Base-by-base conservation (phyloP, 208 protist genomes). In the Pavlovales sp. region DNA sequence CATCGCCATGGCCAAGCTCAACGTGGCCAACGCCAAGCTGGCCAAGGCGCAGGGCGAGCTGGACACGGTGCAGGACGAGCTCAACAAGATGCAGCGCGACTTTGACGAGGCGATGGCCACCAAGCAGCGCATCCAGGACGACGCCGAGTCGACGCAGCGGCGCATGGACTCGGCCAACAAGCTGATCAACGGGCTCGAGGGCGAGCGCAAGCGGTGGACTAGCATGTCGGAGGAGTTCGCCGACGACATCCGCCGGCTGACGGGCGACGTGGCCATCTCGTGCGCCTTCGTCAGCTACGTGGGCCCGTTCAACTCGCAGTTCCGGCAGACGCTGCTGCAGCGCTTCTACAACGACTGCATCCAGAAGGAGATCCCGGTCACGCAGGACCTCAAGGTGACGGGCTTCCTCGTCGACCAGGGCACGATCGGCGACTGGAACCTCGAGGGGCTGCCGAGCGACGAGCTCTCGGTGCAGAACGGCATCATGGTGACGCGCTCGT, bases 401-500 rank as follows among this genome's bases (percentile, higher is more conserved):
- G 96, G 97, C 86, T 98, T 99, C 89, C 95, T 99, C 67, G 95
- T 97, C 0, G 95, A 97, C 88, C 97, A 99, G 88, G 96, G 97
- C 42, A 96, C 94, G 66, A 96, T 99, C 87, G 96, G 96, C 75
- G 96, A 98, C 90, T 99, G 98, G 98, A 96, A 98, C 90, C 92
- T 98, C 75, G 96, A 99, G 91, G 97, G 97, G 32, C 93, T 99
- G 40, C 98, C 98, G 71, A 97, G 96, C 34, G 98, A 99, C 93
- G 97, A 98, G 90, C 97, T 99, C 92, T 99, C 97, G 32, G 95
- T 98, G 30, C 97, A 99, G 94, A 99, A 99, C 93, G 98, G 96
- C 81, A 99, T 99, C 91, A 98, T 99, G 94, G 97, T 98, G 89
- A 98, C 97, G 44, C 95, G 95, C 42, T 89, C 93, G 26, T 85